These are phyloP conservation scores for Coniferiporia sulphurascens DNA, from an alignment of 1,284 basidiomycete species.

Conservation along the genomic window DNA sequence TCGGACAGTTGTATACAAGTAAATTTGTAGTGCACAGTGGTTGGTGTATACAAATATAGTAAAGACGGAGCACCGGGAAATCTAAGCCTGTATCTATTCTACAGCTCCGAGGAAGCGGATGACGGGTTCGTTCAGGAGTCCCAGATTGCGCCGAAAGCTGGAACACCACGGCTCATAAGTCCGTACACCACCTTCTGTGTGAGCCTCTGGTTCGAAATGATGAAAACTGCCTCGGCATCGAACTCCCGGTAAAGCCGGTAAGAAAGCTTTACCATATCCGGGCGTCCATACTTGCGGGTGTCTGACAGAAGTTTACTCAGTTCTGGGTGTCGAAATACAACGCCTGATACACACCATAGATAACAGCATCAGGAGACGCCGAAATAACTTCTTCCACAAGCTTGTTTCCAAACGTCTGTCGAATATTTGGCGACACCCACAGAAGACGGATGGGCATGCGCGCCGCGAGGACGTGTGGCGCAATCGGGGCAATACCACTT, in stretches of 20 bases:
- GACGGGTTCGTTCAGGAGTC: conserved; percentile 26
- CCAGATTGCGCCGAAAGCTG: conserved; percentile 38
- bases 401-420: conserved; percentile 32
- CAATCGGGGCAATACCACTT: conserved; percentile 34
- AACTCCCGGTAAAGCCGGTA: conserved; percentile 21
- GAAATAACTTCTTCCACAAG: conserved; percentile 31
- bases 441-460: conserved; percentile 32
- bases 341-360: conserved; percentile 20
- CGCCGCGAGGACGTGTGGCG: conserved; percentile 31
- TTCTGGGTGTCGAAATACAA: not conserved
- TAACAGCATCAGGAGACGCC: conserved; percentile 32
- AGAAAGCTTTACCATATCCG: conserved; percentile 28
- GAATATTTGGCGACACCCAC: conserved; percentile 34
- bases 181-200: conserved; percentile 35
- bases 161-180: conserved; percentile 35
- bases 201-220: conserved; percentile 35
- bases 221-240: conserved; percentile 34
- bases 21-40: too few species aligned
- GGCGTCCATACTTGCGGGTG: conserved; percentile 32
- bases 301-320: conserved; percentile 11
- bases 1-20: too few species aligned
- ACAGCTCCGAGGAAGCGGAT: too few species aligned
- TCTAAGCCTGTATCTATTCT: too few species aligned
- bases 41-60: too few species aligned
- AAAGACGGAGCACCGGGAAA: too few species aligned